Evolutionary conservation across 805 yeast species (phyloP), one percentile per base, ranked within the genome.

Genomic region (Ogataea methanolica): DNA sequence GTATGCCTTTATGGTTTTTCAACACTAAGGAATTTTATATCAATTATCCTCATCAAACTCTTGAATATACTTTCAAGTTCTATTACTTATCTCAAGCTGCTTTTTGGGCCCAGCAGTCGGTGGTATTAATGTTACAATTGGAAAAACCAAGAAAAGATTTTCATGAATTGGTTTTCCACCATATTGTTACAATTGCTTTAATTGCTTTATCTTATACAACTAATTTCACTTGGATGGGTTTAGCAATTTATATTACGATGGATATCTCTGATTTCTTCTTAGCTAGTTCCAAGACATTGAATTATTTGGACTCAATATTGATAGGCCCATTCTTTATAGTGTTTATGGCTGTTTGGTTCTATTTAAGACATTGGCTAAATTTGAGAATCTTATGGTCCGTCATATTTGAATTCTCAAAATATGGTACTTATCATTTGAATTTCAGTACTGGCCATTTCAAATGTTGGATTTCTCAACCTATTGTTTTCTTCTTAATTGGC

Each of bases 111-210:
- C 99, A 94, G 71, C 99, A 94, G 70, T 83, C 95, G 1, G 82
- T 87, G 37, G 86, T 94, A 33, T 73, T 94, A 53, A 70, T 81
- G 41, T 74, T 94, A 53, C 96, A 86, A 66, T 75, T 94, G 51
- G 99, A 94, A 68, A 88, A 88, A 66, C 98, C 97, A 48, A 79
- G 99, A 67, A 91, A 90, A 68, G 99, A 94, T 66, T 91, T 83
- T 69, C 72, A 82, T 58, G 99, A 94, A 68, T 77, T 94, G 51
- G 88, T 92, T 36, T 82, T 88, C 67, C 99, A 94, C 68, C 99
- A 94, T 66, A 78, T 94, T 52, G 82, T 94, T 53, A 94, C 99
- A 23, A 82, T 94, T 65, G 79, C 89, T 4, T 78, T 94, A 57
- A 90, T 94, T 59, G 84, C 85, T 80, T 74, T 79, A 46, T 88